Conservation (phyloP, 805 yeast genomes). For the Candida odintsovae region DNA sequence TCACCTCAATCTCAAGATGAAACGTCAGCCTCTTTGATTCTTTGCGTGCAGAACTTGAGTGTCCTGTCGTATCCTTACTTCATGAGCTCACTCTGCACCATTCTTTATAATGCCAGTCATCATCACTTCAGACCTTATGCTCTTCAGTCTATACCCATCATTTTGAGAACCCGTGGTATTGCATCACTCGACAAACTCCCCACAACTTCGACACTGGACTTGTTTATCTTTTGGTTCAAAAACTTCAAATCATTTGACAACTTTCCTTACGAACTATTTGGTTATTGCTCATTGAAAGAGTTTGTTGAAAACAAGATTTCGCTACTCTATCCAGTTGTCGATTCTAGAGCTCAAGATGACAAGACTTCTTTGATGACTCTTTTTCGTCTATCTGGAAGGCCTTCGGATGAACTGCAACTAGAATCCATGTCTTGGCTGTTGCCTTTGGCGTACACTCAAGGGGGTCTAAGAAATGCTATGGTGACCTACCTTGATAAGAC, state of each 20-base stretch:
- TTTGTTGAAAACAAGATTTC: constrained; percentile 24
- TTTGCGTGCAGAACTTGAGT: constrained; percentile 17
- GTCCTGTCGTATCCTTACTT: constrained; percentile 18
- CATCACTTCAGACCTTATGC: constrained; percentile 21
- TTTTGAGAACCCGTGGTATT: not conserved
- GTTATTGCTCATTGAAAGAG: not conserved
- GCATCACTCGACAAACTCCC: constrained; percentile 1
- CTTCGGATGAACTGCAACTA: constrained; percentile 19
- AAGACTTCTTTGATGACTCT: not conserved
- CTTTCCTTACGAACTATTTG: constrained; percentile 8
- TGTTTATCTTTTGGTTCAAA: constrained; percentile 9
- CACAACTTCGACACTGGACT: constrained; percentile 8
- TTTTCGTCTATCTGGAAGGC: not conserved
- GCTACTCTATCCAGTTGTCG: constrained; percentile 34
- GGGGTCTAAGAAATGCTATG: constrained; percentile 32
- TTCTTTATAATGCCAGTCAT: constrained; percentile 3
- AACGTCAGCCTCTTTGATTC: constrained; percentile 21
- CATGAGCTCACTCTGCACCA: constrained; percentile 7
- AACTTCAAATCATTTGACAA: not conserved
- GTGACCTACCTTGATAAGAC: constrained; percentile 15
- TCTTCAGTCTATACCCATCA: not conserved
- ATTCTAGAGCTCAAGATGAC: constrained; percentile 15
- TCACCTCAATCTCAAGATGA: constrained; percentile 23
- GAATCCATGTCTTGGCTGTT: constrained; percentile 35
- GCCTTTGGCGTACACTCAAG: constrained; percentile 37